Evolutionary conservation across 2,329 filamentous ascomycete genomes (phyloP), one percentile per base, ranked within the genome.

Genomic region (Incumbomyces delicatus): DNA sequence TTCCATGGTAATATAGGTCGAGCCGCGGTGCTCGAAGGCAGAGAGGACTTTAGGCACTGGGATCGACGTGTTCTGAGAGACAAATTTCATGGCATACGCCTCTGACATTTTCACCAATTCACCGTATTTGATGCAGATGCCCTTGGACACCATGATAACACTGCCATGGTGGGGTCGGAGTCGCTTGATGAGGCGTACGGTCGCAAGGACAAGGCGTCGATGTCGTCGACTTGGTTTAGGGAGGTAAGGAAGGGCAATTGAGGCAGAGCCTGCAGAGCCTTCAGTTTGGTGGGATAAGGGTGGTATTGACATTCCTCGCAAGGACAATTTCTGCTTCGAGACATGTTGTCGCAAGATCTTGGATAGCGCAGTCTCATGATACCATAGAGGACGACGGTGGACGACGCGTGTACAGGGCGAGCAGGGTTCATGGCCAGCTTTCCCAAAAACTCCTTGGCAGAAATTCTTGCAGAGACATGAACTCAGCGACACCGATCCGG

Each of bases 1-100:
- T 54, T 66, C 60, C 63, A 69, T 70, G 36, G 65, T 52, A 37
- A 67, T 67, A 42, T 68, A 69, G 2, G 60, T 64, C 27, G 12
- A 20, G 4, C 52, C 57, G 22, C 51, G 52, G 41, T 44, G 58
- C 18, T 48, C 56, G 54, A 68, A 69, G 27, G 63, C 57, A 50
- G 62, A 68, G 29, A 58, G 47, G 6, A 67, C 59, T 50, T 59
- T 65, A 5, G 64, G 64, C 5, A 67, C 61, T 1, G 65, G 63
- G 44, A 68, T 62, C 33, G 61, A 64, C 13, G 65, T 68, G 48
- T 68, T 37, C 37, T 60, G 47, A 11, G 57, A 54, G 38, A 69
- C 53, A 44, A 65, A 67, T 41, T 50, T 55, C 57, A 69, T 61
- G 14, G 63, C 59, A 27, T 52, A 53, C 41, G 60, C 64, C 52